These are phyloP conservation scores for Coemansia sp. DNA, from an alignment of 192 early-diverging fungal genomes.

Conservation along the genomic window DNA sequence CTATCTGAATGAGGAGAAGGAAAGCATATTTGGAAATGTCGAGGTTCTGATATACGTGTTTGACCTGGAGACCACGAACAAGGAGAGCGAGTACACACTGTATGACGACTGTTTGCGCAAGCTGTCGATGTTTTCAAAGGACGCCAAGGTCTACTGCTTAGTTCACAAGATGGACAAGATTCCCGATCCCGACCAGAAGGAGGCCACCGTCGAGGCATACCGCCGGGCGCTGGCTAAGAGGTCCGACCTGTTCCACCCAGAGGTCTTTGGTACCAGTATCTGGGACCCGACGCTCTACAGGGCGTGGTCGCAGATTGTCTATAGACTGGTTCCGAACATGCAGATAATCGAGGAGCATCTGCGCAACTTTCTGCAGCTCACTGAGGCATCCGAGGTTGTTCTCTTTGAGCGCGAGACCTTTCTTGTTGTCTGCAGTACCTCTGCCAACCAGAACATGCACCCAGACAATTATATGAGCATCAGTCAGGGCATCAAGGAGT, in stretches of 20 bases:
- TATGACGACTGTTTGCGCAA: conserved; percentile 87
- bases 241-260: conserved; percentile 24
- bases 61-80: conserved; percentile 89
- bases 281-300: conserved; percentile 51
- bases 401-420: conserved; percentile 96
- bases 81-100: conserved; percentile 88
- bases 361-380: conserved; percentile 73
- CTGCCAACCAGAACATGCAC: not conserved
- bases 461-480: conserved; percentile 34
- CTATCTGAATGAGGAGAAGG: conserved; percentile 88
- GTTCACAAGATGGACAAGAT: conserved; percentile 99
- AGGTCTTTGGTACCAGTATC: conserved; percentile 42
- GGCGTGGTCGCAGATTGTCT: conserved; percentile 98
- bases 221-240: conserved; percentile 24
- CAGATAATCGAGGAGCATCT: conserved; percentile 75
- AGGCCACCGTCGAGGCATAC: conserved; percentile 31
- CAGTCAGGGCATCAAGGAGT: conserved; percentile 48
- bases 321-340: conserved; percentile 94
- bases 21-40: conserved; percentile 96
- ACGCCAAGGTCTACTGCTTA: conserved; percentile 93
- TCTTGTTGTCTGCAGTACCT: conserved; percentile 75
- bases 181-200: conserved; percentile 69
- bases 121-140: conserved; percentile 75
- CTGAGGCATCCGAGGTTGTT: conserved; percentile 93
- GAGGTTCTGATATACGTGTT: conserved; percentile 99